Percentiles rank a stretch among this genome's conserved stretches.
Evolutionary conservation across 2,329 filamentous ascomycete species (phyloP).

Genomic region (Aspergillus japonicus): DNA sequence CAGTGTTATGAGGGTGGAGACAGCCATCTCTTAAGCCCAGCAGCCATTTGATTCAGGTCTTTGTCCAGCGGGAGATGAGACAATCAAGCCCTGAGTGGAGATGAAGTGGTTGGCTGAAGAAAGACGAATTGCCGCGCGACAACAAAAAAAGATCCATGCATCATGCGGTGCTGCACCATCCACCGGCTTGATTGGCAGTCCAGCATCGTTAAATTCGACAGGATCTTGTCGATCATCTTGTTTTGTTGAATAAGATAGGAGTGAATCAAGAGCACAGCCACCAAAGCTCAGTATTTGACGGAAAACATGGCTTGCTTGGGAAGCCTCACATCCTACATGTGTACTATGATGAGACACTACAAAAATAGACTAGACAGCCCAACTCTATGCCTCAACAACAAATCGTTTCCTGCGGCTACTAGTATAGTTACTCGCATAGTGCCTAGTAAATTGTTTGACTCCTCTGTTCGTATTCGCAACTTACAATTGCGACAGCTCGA

Average conservation of each 20-base stretch:
- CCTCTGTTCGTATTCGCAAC: background rate
- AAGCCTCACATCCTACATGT: background rate
- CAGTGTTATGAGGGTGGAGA: background rate
- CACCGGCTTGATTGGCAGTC: constrained; percentile 5
- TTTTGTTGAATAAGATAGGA: background rate
- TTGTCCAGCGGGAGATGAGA: background rate
- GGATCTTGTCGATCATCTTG: background rate
- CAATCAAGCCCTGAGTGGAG: background rate
- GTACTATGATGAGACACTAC: background rate
- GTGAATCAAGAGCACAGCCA: background rate
- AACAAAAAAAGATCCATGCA: constrained; percentile 6
- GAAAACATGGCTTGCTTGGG: background rate
- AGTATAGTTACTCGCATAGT: no score
- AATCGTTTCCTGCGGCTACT: background rate
- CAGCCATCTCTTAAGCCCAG: background rate
- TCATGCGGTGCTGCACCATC: background rate
- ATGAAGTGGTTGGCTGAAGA: constrained; percentile 12
- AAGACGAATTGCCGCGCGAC: constrained; percentile 18
- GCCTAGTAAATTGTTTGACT: background rate
- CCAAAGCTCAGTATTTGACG: background rate
- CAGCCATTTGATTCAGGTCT: background rate
- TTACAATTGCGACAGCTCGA: background rate
- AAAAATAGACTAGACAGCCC: background rate
- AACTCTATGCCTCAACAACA: background rate
- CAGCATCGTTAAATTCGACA: background rate